Percentiles rank a stretch among this genome's conserved stretches.
phyloP scores from a whole-genome alignment of 805 yeast genomes.

The Lipomyces yamadae region DNA sequence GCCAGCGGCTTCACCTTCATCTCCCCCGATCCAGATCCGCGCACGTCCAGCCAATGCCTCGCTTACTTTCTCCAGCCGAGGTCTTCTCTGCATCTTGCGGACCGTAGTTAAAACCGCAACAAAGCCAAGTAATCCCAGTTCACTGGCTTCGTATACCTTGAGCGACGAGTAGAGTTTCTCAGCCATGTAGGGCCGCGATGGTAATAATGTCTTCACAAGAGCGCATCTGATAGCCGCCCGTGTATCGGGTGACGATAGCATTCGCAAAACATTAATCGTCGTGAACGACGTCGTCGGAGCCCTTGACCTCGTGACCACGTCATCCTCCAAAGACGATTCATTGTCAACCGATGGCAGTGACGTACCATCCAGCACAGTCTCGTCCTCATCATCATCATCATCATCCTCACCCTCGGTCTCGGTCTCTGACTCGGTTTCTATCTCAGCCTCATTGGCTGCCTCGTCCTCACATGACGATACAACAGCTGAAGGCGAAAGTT shows the following conservation, averaged over 20 bases:
- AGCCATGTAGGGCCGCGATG: slow-evolving; percentile 33
- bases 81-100: slow-evolving; percentile 33
- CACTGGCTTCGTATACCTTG: slow-evolving; percentile 29
- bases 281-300: slow-evolving; percentile 7
- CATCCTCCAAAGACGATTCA: slow-evolving; percentile 17
- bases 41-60: slow-evolving; percentile 28
- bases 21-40: slow-evolving; percentile 47
- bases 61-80: slow-evolving; percentile 28
- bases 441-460: too few relatives aligned
- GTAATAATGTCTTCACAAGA: slow-evolving; percentile 36
- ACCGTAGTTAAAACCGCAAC: slow-evolving; percentile 40
- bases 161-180: slow-evolving; percentile 30
- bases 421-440: too few relatives aligned
- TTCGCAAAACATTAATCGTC: slow-evolving; percentile 15
- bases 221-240: slow-evolving; percentile 42
- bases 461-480: slow-evolving; percentile 13
- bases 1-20: slow-evolving; percentile 42
- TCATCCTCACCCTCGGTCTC: too few relatives aligned
- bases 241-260: slow-evolving; percentile 39
- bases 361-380: slow-evolving; percentile 9
- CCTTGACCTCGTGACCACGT: background rate
- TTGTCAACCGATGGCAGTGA: slow-evolving; percentile 14
- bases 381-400: slow-evolving; percentile 14
- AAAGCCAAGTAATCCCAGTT: slow-evolving; percentile 45
- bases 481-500: slow-evolving; percentile 13